Percentiles rank a stretch among this genome's conserved stretches.
Evolutionary conservation across 768 basidiomycete species (phyloP).

Genomic region (Steccherinum ochraceum): DNA sequence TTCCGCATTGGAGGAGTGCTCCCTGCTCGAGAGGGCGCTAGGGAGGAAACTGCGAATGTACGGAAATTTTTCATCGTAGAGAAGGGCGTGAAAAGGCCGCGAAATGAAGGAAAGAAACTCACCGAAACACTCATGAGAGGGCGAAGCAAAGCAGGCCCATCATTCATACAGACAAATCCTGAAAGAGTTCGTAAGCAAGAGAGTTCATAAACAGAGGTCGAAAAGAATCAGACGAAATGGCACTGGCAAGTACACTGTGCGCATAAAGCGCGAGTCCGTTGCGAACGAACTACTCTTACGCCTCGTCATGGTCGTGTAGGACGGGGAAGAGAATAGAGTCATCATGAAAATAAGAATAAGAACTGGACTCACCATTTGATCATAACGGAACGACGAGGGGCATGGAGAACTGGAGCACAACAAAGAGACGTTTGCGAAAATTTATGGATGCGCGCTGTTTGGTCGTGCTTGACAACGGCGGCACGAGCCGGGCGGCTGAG

Average conservation of each 20-base stretch:
- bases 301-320: conserved; percentile 86
- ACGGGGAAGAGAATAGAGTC: conserved; percentile 88
- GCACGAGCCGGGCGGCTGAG: not conserved
- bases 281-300: conserved; percentile 73
- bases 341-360: conserved; percentile 31
- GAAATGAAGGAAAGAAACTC: not conserved
- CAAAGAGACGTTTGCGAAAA: not conserved
- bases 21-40: conserved; percentile 50
- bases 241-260: conserved; percentile 84
- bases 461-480: not conserved
- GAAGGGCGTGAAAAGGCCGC: not conserved
- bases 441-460: not conserved
- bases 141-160: no score
- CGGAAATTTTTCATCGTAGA: conserved; percentile 42
- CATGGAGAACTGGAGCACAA: not conserved
- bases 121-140: no score
- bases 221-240: conserved; percentile 67
- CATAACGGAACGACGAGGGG: not conserved
- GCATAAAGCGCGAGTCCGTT: conserved; percentile 59
- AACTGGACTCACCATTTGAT: not conserved
- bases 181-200: no score
- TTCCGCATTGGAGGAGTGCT: conserved; percentile 72
- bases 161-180: no score
- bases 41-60: conserved; percentile 88
- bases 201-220: no score